phyloP scores from a whole-genome alignment of 495 filamentous ascomycete genomes.

The Choiromyces venosus region DNA sequence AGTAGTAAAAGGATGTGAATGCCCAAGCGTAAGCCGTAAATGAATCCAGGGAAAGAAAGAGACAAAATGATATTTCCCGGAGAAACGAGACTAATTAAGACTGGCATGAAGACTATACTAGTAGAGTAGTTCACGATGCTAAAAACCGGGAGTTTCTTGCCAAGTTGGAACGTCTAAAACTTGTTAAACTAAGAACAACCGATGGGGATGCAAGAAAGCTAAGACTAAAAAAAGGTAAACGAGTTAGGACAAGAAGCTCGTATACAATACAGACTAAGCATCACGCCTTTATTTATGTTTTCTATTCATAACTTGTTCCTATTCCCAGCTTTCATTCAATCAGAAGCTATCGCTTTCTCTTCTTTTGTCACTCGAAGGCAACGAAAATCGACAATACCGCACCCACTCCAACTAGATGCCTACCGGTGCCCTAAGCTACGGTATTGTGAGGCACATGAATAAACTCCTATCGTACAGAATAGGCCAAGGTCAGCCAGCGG shows the following conservation, averaged over 20 bases:
- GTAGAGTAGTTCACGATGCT: neutral
- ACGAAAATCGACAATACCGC: neutral
- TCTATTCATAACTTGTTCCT: neutral
- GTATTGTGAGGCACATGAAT: neutral
- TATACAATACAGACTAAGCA: neutral
- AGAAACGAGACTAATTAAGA: neutral
- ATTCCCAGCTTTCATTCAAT: neutral
- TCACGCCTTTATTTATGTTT: neutral
- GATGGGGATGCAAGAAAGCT: neutral
- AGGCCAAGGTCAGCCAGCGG: neutral
- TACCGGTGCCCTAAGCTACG: neutral
- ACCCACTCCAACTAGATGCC: neutral
- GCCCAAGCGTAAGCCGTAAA: neutral
- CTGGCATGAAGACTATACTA: neutral
- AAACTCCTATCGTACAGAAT: neutral
- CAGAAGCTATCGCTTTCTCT: neutral
- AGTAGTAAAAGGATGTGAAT: neutral
- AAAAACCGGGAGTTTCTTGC: neutral
- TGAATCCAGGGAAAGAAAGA: neutral
- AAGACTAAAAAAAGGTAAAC: neutral
- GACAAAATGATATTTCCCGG: neutral
- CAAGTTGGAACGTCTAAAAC: neutral
- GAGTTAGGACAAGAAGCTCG: neutral
- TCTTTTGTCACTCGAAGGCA: neutral
- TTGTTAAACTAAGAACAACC: neutral